Conservation (phyloP, 805 yeast species). For the Candida adriatica region DNA sequence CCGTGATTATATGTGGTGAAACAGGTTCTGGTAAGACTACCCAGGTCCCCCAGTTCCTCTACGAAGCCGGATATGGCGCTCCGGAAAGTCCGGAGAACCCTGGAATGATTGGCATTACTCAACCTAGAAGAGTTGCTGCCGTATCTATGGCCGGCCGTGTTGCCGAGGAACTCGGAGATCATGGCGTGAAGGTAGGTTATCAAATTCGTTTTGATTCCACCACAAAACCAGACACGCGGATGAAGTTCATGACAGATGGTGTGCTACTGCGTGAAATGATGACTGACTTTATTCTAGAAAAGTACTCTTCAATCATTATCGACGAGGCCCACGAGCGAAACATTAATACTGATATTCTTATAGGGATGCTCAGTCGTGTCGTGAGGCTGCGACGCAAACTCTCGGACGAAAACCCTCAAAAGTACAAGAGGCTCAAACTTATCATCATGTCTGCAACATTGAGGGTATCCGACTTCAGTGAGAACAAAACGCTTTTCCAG, state of each 20-base stretch:
- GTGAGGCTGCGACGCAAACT: constrained; percentile 61
- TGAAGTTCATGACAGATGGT: constrained; percentile 94
- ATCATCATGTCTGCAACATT: constrained; percentile 97
- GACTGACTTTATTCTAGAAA: constrained; percentile 71
- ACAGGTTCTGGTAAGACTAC: constrained; percentile 99
- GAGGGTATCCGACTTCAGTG: constrained; percentile 88
- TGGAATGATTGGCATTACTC: constrained; percentile 95
- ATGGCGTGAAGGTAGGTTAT: constrained; percentile 63
- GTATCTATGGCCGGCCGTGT: constrained; percentile 87
- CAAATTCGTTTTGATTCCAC: constrained; percentile 79
- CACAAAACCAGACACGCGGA: constrained; percentile 54
- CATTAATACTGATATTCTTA: constrained; percentile 89
- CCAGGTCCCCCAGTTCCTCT: constrained; percentile 93
- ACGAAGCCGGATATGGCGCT: constrained; percentile 85
- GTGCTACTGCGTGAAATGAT: constrained; percentile 89
- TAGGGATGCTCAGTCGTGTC: constrained; percentile 90
- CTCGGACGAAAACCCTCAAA: constrained; percentile 38
- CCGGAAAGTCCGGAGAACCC: constrained; percentile 52
- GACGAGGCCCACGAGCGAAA: constrained; percentile 99
- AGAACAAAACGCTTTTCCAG: constrained; percentile 62
- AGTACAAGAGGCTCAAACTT: constrained; percentile 61
- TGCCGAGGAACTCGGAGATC: constrained; percentile 66
- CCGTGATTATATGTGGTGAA: constrained; percentile 90
- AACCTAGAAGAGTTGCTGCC: constrained; percentile 92
- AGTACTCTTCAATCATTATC: constrained; percentile 80